Percentiles rank a stretch among this genome's conserved stretches.
Conservation (phyloP, 2,329 filamentous ascomycete genomes). For the Drechslerella stenobrocha region DNA sequence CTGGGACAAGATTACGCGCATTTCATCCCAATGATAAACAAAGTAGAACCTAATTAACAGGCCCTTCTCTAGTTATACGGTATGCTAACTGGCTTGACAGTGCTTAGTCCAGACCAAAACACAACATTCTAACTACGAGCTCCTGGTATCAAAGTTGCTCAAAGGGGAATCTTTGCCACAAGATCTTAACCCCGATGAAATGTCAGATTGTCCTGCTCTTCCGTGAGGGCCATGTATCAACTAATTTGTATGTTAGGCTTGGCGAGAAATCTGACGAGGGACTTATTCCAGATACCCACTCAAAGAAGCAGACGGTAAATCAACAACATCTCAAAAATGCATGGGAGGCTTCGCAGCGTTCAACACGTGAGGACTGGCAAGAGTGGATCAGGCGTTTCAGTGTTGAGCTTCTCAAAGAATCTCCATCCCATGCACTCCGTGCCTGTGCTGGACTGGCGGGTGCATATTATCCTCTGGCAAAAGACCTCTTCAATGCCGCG, state of each 20-base stretch:
- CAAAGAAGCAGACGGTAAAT: slow-evolving; percentile 95
- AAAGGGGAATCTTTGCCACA: slow-evolving; percentile 95
- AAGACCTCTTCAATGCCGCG: slow-evolving; percentile 95
- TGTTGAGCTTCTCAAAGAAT: slow-evolving; percentile 90
- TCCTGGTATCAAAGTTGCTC: slow-evolving; percentile 87
- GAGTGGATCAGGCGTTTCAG: slow-evolving; percentile 98
- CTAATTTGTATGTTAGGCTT: slow-evolving; percentile 59
- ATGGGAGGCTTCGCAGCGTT: slow-evolving; percentile 96
- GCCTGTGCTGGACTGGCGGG: slow-evolving; percentile 90
- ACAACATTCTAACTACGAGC: slow-evolving; percentile 85
- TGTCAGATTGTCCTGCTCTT: slow-evolving; percentile 35
- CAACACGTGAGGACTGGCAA: slow-evolving; percentile 97
- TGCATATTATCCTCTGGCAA: slow-evolving; percentile 85
- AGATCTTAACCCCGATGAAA: slow-evolving; percentile 81
- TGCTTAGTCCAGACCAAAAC: slow-evolving; percentile 76
- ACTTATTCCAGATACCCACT: slow-evolving; percentile 77
- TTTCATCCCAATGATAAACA: slow-evolving; percentile 91
- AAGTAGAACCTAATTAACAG: slow-evolving; percentile 60
- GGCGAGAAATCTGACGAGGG: slow-evolving; percentile 77
- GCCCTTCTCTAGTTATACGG: background rate
- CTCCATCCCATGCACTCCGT: slow-evolving; percentile 89
- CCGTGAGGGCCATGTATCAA: background rate
- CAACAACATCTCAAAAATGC: slow-evolving; percentile 95
- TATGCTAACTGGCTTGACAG: slow-evolving; percentile 48
- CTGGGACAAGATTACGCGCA: slow-evolving; percentile 93